Conservation (phyloP, 345 rosid species). For the Erodium maritimum region DNA sequence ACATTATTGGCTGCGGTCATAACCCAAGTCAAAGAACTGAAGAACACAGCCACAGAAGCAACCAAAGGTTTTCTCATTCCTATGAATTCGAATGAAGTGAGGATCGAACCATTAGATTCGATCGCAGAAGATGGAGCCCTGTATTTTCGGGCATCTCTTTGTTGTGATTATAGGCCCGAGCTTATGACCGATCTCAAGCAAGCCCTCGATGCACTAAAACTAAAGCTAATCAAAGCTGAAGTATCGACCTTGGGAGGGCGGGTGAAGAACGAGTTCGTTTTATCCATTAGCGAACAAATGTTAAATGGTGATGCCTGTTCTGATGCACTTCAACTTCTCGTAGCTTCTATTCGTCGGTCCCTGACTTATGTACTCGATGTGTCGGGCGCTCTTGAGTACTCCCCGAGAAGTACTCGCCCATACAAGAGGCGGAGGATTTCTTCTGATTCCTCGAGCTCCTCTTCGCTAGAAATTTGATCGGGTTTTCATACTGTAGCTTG, state of each 20-base stretch:
- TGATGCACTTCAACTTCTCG: conserved; percentile 12
- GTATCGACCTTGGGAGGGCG: conserved; percentile 43
- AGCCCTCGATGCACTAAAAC: conserved; percentile 32
- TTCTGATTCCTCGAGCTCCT: conserved; percentile 33
- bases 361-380: conserved; percentile 31
- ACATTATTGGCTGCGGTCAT: conserved; percentile 57
- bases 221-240: conserved; percentile 33
- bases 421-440: conserved; percentile 37
- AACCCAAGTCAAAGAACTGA: conserved; percentile 36
- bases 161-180: conserved; percentile 44
- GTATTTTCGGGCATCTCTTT: conserved; percentile 34
- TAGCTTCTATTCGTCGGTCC: conserved; percentile 25
- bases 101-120: conserved; percentile 24
- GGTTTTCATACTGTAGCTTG: too few relatives aligned
- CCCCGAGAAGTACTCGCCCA: conserved; percentile 18
- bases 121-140: conserved; percentile 16
- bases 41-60: conserved; percentile 33
- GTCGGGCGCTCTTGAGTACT: conserved; percentile 26
- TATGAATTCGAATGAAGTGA: conserved; percentile 36
- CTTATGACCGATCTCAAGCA: conserved; percentile 35
- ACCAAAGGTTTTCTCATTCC: conserved; percentile 41
- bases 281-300: conserved; percentile 19
- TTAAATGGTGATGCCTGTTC: background rate
- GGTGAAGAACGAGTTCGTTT: conserved; percentile 33
- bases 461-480: conserved; percentile 17